phyloP scores from a whole-genome alignment of 106 monocot genomes.

The Dendrobium chrysotoxum region DNA sequence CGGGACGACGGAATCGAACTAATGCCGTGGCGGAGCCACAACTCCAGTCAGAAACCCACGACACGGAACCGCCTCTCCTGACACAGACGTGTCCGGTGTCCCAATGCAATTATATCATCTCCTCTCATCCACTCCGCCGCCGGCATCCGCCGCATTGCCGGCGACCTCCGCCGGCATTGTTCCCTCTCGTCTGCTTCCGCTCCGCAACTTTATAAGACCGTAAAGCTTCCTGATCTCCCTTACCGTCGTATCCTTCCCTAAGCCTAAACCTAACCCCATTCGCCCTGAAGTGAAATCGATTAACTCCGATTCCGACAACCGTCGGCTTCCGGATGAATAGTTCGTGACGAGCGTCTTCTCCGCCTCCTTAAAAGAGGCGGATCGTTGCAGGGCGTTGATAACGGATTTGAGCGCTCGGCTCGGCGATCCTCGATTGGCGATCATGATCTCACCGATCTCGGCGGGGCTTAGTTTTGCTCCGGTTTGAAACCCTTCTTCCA shows the following conservation, averaged over 20 bases:
- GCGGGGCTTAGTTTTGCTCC: conserved; percentile 59
- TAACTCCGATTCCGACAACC: not conserved
- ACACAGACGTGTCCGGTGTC: not conserved
- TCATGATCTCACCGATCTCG: conserved; percentile 70
- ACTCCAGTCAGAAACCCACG: not conserved
- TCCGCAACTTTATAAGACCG: conserved; percentile 39
- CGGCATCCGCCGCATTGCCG: conserved; percentile 3
- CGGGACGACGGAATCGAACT: not conserved
- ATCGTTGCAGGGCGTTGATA: conserved; percentile 31
- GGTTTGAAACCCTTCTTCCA: conserved; percentile 38
- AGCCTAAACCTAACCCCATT: not conserved
- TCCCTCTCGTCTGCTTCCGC: conserved; percentile 29
- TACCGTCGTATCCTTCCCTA: conserved; percentile 21
- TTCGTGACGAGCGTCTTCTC: not conserved
- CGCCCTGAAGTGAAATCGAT: not conserved
- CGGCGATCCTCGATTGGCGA: conserved; percentile 52
- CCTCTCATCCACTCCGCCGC: not conserved
- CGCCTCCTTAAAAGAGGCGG: not conserved
- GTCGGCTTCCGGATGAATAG: not conserved
- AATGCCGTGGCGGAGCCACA: not conserved
- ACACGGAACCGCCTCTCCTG: not conserved
- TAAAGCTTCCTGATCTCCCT: conserved; percentile 65
- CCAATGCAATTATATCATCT: not conserved
- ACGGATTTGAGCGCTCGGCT: conserved; percentile 53
- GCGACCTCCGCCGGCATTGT: conserved; percentile 7